phyloP scores from a whole-genome alignment of 495 filamentous ascomycete species.

The Trichoderma parareesei region DNA sequence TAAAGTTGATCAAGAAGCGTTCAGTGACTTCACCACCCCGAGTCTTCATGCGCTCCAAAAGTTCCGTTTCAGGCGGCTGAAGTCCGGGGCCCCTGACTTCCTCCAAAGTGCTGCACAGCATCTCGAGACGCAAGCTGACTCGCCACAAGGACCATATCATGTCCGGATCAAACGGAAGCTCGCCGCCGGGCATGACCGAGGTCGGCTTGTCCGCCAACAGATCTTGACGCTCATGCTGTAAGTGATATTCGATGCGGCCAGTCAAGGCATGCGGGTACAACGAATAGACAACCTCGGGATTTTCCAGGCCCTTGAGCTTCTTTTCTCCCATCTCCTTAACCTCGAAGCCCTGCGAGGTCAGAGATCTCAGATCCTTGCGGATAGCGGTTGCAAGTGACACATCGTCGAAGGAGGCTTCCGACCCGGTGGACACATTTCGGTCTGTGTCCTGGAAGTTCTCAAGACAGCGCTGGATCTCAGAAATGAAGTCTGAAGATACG shows the following conservation, averaged over 20 bases:
- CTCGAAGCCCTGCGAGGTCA: slow-evolving; percentile 89
- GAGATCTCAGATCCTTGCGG: slow-evolving; percentile 74
- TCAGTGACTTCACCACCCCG: slow-evolving; percentile 82
- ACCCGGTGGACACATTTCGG: slow-evolving; percentile 55
- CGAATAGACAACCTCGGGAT: slow-evolving; percentile 89
- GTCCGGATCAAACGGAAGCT: slow-evolving; percentile 66
- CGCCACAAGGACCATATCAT: slow-evolving; percentile 86
- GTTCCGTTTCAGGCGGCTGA: slow-evolving; percentile 66
- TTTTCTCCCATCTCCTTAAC: slow-evolving; percentile 91
- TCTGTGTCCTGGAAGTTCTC: slow-evolving; percentile 76
- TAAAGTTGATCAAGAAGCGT: slow-evolving; percentile 70
- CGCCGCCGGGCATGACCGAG: slow-evolving; percentile 34
- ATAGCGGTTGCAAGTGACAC: slow-evolving; percentile 64
- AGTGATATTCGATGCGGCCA: slow-evolving; percentile 60
- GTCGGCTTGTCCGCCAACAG: slow-evolving; percentile 29
- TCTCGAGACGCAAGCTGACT: slow-evolving; percentile 80
- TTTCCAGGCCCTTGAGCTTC: slow-evolving; percentile 93
- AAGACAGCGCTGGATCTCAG: slow-evolving; percentile 84
- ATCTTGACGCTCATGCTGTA: slow-evolving; percentile 43
- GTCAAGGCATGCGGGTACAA: slow-evolving; percentile 84
- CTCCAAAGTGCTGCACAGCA: slow-evolving; percentile 81
- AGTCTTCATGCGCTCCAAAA: slow-evolving; percentile 76
- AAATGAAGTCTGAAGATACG: slow-evolving; percentile 92
- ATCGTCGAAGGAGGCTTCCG: slow-evolving; percentile 63
- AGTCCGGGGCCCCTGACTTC: slow-evolving; percentile 47